Percentiles rank a stretch among this genome's conserved stretches.
Evolutionary conservation across 140 eudicot species (phyloP).

Genomic region (Oenanthe javanica): DNA sequence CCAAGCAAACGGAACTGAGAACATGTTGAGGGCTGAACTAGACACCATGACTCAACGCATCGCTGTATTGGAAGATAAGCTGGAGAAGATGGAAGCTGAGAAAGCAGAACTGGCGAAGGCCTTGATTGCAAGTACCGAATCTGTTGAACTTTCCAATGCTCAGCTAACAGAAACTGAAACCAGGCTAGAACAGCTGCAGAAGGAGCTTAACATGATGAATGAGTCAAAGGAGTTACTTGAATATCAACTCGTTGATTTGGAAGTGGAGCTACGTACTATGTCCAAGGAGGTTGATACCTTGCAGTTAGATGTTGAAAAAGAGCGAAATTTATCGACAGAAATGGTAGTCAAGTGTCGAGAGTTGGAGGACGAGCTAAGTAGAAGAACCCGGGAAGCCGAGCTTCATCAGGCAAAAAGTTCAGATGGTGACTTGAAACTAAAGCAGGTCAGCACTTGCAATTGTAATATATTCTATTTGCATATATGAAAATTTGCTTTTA

Average conservation of each 20-base stretch:
- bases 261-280: conserved; percentile 40
- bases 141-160: conserved; percentile 30
- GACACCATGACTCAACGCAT: conserved; percentile 36
- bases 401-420: conserved; percentile 31
- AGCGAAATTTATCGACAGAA: conserved; percentile 40
- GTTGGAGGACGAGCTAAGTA: conserved; percentile 48
- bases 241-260: conserved; percentile 44
- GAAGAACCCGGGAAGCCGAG: conserved; percentile 38
- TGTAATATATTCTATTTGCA: background rate
- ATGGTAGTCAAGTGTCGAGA: conserved; percentile 40
- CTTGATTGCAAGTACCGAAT: conserved; percentile 32
- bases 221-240: conserved; percentile 51
- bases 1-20: conserved; percentile 20
- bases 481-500: background rate
- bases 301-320: conserved; percentile 40
- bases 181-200: conserved; percentile 48
- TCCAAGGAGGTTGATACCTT: conserved; percentile 43
- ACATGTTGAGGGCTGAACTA: conserved; percentile 42
- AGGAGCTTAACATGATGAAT: conserved; percentile 39
- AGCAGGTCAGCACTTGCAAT: conserved; percentile 44
- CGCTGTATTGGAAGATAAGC: conserved; percentile 39
- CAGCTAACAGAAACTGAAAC: conserved; percentile 35
- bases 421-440: conserved; percentile 47
- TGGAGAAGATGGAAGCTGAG: conserved; percentile 47
- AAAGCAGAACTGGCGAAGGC: conserved; percentile 42